Evolutionary conservation across 306 rosid genomes (phyloP).

Genomic region (Fagus sylvatica): DNA sequence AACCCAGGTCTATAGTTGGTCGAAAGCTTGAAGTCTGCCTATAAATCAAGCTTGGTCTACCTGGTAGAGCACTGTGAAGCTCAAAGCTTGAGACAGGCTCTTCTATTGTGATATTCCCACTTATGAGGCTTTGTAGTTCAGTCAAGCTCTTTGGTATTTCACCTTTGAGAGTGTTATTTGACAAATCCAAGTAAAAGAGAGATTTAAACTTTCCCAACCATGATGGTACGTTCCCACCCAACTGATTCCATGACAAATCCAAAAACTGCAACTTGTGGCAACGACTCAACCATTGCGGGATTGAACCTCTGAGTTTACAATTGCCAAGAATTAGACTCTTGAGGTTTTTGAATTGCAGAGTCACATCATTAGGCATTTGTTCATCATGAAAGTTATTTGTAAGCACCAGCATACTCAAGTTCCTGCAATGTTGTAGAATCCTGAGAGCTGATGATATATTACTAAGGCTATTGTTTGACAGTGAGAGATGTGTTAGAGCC

Average conservation of each 20-base stretch:
- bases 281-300: conserved; percentile 45
- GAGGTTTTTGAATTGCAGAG: conserved; percentile 31
- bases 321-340: conserved; percentile 29
- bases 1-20: conserved; percentile 12
- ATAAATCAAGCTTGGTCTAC: conserved; percentile 13
- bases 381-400: conserved; percentile 32
- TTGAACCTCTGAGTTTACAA: conserved; percentile 38
- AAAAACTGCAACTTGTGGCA: conserved; percentile 36
- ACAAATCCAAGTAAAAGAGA: conserved; percentile 5
- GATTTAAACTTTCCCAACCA: conserved; percentile 30
- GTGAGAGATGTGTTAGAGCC: conserved; percentile 25
- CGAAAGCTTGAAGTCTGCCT: conserved; percentile 12
- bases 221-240: conserved; percentile 32
- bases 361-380: conserved; percentile 26
- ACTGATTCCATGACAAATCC: conserved; percentile 50
- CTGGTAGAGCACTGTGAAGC: accelerated
- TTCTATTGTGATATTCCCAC: neutral
- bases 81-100: neutral
- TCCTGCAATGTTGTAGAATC: conserved; percentile 38
- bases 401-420: conserved; percentile 28
- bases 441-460: conserved; percentile 36
- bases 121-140: neutral
- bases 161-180: conserved; percentile 47
- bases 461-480: conserved; percentile 21
- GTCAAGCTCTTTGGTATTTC: conserved; percentile 25